These are phyloP conservation scores for Piloderma croceum DNA, from an alignment of 768 basidiomycete species.

Conservation along the genomic window DNA sequence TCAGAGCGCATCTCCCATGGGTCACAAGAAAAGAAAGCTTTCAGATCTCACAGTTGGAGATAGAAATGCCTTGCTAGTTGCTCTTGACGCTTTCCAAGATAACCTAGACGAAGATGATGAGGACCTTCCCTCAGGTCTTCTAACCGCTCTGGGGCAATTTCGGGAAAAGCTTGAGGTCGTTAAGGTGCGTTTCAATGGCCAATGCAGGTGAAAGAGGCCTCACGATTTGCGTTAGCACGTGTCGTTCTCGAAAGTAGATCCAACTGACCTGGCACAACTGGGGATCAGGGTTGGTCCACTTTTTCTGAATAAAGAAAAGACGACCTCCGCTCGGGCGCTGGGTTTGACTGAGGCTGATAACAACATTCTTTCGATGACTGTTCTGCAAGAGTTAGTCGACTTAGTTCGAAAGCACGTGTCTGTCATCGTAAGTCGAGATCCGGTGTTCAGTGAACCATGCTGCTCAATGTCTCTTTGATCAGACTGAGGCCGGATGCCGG, in stretches of 20 bases:
- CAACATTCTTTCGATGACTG: no score
- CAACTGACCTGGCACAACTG: constrained; percentile 4
- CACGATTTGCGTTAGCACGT: no score
- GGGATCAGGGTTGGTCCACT: constrained; percentile 11
- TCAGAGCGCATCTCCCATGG: no score
- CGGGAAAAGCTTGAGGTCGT: no score
- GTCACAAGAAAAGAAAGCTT: no score
- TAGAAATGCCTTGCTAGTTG: constrained; percentile 6
- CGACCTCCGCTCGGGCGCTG: neutral
- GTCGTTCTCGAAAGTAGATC: constrained; percentile 11
- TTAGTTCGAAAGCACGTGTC: constrained; percentile 14
- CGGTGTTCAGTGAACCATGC: neutral
- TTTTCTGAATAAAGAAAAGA: constrained; percentile 9
- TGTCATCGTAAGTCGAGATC: constrained; percentile 15
- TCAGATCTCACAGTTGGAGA: constrained; percentile 10
- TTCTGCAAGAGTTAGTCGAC: constrained; percentile 7
- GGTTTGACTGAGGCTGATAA: constrained; percentile 6
- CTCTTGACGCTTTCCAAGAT: constrained; percentile 9
- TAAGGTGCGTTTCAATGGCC: no score
- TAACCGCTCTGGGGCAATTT: constrained; percentile 6
- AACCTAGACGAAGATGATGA: constrained; percentile 15
- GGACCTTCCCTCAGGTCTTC: constrained; percentile 9
- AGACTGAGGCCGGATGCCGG: constrained; percentile 18
- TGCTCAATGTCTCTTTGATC: neutral
- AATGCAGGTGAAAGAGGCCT: no score